Evolutionary conservation across 768 basidiomycete species (phyloP).

Genomic region (Naganishia vishniacii): DNA sequence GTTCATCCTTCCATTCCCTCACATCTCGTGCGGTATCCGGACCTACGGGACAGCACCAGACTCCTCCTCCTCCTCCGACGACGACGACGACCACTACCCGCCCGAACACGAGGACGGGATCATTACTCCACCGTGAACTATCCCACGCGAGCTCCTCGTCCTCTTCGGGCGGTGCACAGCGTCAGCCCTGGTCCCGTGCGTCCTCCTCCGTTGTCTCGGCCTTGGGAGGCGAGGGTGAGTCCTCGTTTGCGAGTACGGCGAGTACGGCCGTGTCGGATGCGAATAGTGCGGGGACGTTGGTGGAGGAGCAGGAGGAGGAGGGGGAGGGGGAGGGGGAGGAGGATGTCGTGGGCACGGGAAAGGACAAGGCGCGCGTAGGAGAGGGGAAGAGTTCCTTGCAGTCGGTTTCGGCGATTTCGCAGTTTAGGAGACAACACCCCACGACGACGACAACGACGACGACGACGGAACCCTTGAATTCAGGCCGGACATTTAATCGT

Average conservation of each 20-base stretch:
- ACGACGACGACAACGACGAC: too few relatives aligned
- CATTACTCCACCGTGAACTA: slow-evolving; percentile 1
- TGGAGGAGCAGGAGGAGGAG: slow-evolving; percentile 1
- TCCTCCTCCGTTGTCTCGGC: background rate
- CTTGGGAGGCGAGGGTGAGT: slow-evolving; percentile 9
- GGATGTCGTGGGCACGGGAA: background rate
- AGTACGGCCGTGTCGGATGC: slow-evolving; percentile 1
- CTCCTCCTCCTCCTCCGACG: too few relatives aligned
- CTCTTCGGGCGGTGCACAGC: background rate
- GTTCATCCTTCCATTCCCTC: too few relatives aligned
- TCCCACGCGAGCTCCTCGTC: background rate
- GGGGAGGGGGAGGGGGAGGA: background rate
- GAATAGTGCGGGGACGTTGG: background rate
- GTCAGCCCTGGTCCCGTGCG: background rate
- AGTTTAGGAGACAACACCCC: background rate
- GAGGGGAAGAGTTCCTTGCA: too few relatives aligned
- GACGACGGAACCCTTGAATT: too few relatives aligned
- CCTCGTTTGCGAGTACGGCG: slow-evolving; percentile 13
- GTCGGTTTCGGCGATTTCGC: background rate
- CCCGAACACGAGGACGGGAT: background rate
- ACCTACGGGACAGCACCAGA: too few relatives aligned
- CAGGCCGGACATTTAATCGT: background rate
- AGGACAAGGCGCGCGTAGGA: too few relatives aligned
- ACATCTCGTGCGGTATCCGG: slow-evolving; percentile 4
- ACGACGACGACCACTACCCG: too few relatives aligned